Evolutionary conservation across 1,284 basidiomycete genomes (phyloP), one percentile per base, ranked within the genome.

Genomic region (Pulveroboletus sp.): DNA sequence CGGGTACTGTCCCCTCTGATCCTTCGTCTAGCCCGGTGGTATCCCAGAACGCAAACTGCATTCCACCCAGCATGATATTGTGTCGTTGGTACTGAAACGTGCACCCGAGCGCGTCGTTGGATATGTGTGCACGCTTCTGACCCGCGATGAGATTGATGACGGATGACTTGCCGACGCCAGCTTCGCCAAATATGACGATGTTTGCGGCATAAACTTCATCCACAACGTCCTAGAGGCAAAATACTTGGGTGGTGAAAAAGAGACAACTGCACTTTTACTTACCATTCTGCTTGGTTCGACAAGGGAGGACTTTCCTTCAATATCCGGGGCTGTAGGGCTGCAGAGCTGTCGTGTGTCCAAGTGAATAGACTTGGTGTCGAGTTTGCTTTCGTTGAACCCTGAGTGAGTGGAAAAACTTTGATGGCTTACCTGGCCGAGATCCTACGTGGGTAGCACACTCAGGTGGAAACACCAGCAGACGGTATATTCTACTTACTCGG

Each of bases 1-100:
- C 60, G 25, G 60, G 60, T 10, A 60, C 43, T 5, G 42, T 62
- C n/a, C 59, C 57, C 11, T 60, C 39, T 2, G 50, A 28, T 47
- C 47, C 47, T n/a, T 59, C 56, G 22, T 57, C 47, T 8, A 58
- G n/a, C 7, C 57, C 56, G 3, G 43, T 22, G 18, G 57, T 60
- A 11, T 58, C 57, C 57, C 57, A 58, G 18, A 58, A 17, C 10
- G 50, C n/a, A 6, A 15, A 39, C 2, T 6, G 3, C 39, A 26
- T 33, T 3, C n/a, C 25, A 3, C 17, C 35, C n/a, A 60, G 20
- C 40, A 2, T 17, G 33, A 60, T 7, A 2, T 0, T 5, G 18
- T 58, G 18, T 11, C 15, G 57, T 15, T 35, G 9, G n/a, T 56
- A 35, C 20, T 40, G 20, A 29, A 59, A 56, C 12, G 51, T 58